phyloP scores from a whole-genome alignment of 805 yeast species.

The Candida argentea region DNA sequence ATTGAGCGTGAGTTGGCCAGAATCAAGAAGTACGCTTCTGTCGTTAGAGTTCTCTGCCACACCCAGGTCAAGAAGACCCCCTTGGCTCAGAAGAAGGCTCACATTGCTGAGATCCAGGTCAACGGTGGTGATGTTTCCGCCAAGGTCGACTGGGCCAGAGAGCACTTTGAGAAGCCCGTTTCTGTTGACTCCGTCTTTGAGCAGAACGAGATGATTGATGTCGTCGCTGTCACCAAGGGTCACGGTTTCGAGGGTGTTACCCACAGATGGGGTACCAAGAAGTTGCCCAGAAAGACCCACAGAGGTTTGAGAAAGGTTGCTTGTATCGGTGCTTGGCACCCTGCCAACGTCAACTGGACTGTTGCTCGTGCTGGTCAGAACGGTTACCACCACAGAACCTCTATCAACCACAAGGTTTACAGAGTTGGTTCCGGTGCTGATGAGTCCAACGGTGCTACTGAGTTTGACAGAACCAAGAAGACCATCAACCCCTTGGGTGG shows the following conservation, averaged over 20 bases:
- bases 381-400: constrained; percentile 99
- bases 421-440: constrained; percentile 96
- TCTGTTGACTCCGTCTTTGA: constrained; percentile 93
- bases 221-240: constrained; percentile 99
- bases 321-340: constrained; percentile 99
- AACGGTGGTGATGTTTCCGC: constrained; percentile 98
- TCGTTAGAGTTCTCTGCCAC: constrained; percentile 98
- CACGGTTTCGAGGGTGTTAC: constrained; percentile 99
- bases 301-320: constrained; percentile 99
- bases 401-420: constrained; percentile 99
- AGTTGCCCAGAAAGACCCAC: constrained; percentile 99
- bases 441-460: constrained; percentile 91
- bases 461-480: constrained; percentile 99
- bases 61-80: constrained; percentile 99
- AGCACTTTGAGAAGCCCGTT: constrained; percentile 98
- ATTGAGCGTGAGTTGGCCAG: constrained; percentile 96
- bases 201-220: constrained; percentile 98
- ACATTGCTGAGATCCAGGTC: constrained; percentile 98
- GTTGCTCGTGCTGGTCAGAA: constrained; percentile 99
- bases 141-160: constrained; percentile 97
- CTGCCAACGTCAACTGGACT: constrained; percentile 97
- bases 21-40: constrained; percentile 96
- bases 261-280: constrained; percentile 99
- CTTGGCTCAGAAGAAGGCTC: constrained; percentile 98
- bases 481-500: constrained; percentile 99